Evolutionary conservation across 805 yeast genomes (phyloP).

Genomic region (Saturnispora gosingensis): DNA sequence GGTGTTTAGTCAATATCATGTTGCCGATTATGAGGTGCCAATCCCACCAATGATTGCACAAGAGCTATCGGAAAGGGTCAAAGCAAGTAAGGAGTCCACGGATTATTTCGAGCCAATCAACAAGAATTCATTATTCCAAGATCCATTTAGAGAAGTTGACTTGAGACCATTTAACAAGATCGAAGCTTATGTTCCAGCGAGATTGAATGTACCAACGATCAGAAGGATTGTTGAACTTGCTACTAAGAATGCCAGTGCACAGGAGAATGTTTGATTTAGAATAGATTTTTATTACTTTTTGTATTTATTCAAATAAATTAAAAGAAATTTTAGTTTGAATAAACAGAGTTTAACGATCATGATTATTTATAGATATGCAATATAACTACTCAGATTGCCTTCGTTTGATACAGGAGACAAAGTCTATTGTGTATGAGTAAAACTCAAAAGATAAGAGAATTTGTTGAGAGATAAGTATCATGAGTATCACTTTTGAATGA

Average conservation of each 20-base stretch:
- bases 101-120: conserved; percentile 66
- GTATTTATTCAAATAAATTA: background rate
- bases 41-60: conserved; percentile 72
- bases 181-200: conserved; percentile 90
- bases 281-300: background rate
- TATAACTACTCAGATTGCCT: too few species aligned
- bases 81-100: conserved; percentile 43
- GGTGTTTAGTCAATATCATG: conserved; percentile 76
- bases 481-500: too few species aligned
- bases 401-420: too few species aligned
- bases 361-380: too few species aligned
- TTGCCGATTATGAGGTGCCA: conserved; percentile 93
- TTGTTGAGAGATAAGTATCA: too few species aligned
- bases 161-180: conserved; percentile 72
- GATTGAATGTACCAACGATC: conserved; percentile 82
- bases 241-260: conserved; percentile 71
- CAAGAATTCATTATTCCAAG: conserved; percentile 68
- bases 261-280: conserved; percentile 17
- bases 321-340: background rate
- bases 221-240: conserved; percentile 84
- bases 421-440: too few species aligned
- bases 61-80: conserved; percentile 73
- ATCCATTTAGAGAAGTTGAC: conserved; percentile 69
- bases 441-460: too few species aligned
- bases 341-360: too few species aligned